These are phyloP conservation scores for Lasiosphaeriaceae sp. DNA, from an alignment of 495 filamentous ascomycete species.

Conservation along the genomic window DNA sequence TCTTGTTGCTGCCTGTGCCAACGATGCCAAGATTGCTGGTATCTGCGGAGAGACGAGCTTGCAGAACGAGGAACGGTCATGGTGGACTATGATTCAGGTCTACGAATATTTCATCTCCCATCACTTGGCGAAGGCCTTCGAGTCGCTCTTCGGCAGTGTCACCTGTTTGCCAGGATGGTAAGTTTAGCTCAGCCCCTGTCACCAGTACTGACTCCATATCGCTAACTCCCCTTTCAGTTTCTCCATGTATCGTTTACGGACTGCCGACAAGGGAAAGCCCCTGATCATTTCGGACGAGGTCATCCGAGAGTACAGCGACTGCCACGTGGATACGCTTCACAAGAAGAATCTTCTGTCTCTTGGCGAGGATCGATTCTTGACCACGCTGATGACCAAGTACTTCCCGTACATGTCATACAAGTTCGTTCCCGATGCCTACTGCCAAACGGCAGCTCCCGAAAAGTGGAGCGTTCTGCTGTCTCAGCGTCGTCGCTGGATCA, in stretches of 20 bases:
- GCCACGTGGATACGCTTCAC: slow-evolving; percentile 88
- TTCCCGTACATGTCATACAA: slow-evolving; percentile 96
- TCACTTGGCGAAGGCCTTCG: slow-evolving; percentile 89
- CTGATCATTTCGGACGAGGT: slow-evolving; percentile 87
- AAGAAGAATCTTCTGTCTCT: slow-evolving; percentile 96
- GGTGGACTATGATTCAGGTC: slow-evolving; percentile 99
- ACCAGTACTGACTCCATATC: neutral
- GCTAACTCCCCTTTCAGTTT: slow-evolving; percentile 62
- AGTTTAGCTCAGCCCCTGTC: slow-evolving; percentile 41
- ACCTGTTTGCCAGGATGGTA: slow-evolving; percentile 99
- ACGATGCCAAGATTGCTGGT: slow-evolving; percentile 92
- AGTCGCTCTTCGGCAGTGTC: slow-evolving; percentile 91
- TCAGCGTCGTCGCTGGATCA: slow-evolving; percentile 96
- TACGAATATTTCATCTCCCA: slow-evolving; percentile 99
- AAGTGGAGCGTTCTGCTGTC: slow-evolving; percentile 90
- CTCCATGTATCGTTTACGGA: slow-evolving; percentile 95
- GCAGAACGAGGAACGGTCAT: slow-evolving; percentile 88
- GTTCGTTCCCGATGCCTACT: slow-evolving; percentile 89
- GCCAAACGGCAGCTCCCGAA: slow-evolving; percentile 88
- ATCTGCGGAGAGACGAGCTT: slow-evolving; percentile 97
- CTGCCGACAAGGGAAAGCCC: slow-evolving; percentile 85
- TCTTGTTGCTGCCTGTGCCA: slow-evolving; percentile 86
- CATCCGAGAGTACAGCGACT: slow-evolving; percentile 82
- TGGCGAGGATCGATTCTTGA: slow-evolving; percentile 96
- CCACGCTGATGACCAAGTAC: slow-evolving; percentile 96